Conservation (phyloP, 2,329 filamentous ascomycete genomes). For the Zymoseptoria brevis region DNA sequence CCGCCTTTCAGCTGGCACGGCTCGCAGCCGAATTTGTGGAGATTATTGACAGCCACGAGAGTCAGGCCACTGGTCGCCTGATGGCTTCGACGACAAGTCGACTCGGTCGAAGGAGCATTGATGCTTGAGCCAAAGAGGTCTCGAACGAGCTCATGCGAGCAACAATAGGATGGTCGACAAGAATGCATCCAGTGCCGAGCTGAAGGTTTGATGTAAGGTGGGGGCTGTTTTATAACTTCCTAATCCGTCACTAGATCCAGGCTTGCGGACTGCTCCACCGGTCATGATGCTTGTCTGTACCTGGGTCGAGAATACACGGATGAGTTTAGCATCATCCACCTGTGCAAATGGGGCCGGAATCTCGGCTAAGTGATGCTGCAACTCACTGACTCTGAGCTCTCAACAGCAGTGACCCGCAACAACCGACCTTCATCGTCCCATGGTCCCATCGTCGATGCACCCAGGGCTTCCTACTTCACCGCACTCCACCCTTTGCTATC, state of each 20-base stretch:
- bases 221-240: not conserved
- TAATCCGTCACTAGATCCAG: not conserved
- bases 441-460: not conserved
- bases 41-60: not conserved
- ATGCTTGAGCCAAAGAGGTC: not conserved
- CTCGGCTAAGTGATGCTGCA: too few relatives aligned
- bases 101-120: not conserved
- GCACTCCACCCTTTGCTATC: slow-evolving; percentile 27
- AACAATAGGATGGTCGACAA: too few relatives aligned
- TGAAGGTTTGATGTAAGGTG: not conserved
- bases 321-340: too few relatives aligned
- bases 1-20: too few relatives aligned
- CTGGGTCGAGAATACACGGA: too few relatives aligned
- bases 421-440: not conserved
- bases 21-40: not conserved
- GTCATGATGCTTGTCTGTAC: not conserved
- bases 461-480: slow-evolving; percentile 17
- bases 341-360: too few relatives aligned
- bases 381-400: too few relatives aligned
- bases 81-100: not conserved
- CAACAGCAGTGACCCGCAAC: too few relatives aligned
- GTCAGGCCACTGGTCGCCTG: not conserved
- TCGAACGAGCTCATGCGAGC: not conserved
- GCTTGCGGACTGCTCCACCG: not conserved
- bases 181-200: not conserved